phyloP scores from a whole-genome alignment of 179 eudicot species.

The Silene noctiflora region DNA sequence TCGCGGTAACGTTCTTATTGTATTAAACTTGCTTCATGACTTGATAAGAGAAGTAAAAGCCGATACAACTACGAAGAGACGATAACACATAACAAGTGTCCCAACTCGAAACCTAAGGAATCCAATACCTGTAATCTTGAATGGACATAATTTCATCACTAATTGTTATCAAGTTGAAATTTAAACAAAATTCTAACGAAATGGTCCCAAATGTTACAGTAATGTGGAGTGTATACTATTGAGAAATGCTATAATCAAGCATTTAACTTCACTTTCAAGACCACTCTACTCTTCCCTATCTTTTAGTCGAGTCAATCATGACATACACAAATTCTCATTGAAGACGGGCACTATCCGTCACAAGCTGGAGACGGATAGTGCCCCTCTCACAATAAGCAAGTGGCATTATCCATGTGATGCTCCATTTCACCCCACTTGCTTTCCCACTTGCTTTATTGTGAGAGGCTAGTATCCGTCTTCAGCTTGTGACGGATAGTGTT shows the following conservation, averaged over 20 bases:
- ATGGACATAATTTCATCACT: neutral
- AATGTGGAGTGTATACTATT: neutral
- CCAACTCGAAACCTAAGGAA: neutral
- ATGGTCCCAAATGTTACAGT: constrained; percentile 11
- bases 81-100: neutral
- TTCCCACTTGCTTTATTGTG: too few relatives aligned
- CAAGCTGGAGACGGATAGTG: too few relatives aligned
- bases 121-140: neutral
- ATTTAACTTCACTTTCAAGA: constrained; percentile 36
- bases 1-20: too few relatives aligned
- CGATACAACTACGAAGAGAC: neutral
- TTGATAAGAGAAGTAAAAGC: neutral
- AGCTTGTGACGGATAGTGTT: too few relatives aligned
- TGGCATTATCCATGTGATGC: too few relatives aligned
- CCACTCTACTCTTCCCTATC: constrained; percentile 21
- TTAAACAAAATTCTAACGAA: neutral
- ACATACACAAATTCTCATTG: too few relatives aligned
- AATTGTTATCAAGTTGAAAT: constrained; percentile 4
- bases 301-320: constrained; percentile 28
- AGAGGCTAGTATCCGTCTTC: too few relatives aligned
- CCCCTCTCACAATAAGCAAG: too few relatives aligned
- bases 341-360: too few relatives aligned
- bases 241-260: neutral
- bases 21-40: too few relatives aligned
- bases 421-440: too few relatives aligned